Percentiles rank a stretch among this genome's conserved stretches.
These are phyloP conservation scores for Aspergillus kassunensis DNA, from an alignment of 495 filamentous ascomycete genomes.

Conservation along the genomic window DNA sequence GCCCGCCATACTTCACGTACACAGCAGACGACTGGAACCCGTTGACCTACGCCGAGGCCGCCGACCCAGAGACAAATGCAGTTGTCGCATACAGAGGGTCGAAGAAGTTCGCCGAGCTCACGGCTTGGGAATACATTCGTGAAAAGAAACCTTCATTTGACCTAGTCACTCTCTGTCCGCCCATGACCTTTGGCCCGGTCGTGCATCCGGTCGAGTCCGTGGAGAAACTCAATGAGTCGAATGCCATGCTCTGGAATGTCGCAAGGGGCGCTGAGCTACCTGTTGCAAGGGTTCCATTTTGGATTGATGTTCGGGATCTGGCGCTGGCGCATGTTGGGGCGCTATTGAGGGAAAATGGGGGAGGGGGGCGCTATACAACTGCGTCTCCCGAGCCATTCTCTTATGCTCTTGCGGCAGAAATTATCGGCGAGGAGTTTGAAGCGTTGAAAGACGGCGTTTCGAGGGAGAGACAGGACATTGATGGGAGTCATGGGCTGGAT, in stretches of 20 bases:
- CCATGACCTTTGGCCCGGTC: conserved; percentile 46
- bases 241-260: conserved; percentile 25
- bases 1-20: conserved; percentile 48
- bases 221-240: conserved; percentile 34
- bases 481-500: conserved; percentile 31
- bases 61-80: conserved; percentile 28
- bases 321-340: conserved; percentile 42
- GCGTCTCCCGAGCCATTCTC: conserved; percentile 35
- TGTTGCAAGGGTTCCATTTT: conserved; percentile 29
- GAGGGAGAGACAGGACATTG: conserved; percentile 25
- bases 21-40: conserved; percentile 73
- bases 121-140: conserved; percentile 54
- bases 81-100: conserved; percentile 57
- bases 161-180: conserved; percentile 59
- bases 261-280: conserved; percentile 28
- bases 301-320: conserved; percentile 45
- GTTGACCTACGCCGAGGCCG: conserved; percentile 55
- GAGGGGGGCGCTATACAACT: conserved; percentile 34
- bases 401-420: conserved; percentile 34
- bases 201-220: conserved; percentile 31
- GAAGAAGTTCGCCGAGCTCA: conserved; percentile 56
- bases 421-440: conserved; percentile 31
- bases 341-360: conserved; percentile 24
- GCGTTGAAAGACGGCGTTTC: conserved; percentile 24
- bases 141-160: conserved; percentile 64